Conservation (phyloP, 257 asterid species). For the Haberlea rhodopensis region DNA sequence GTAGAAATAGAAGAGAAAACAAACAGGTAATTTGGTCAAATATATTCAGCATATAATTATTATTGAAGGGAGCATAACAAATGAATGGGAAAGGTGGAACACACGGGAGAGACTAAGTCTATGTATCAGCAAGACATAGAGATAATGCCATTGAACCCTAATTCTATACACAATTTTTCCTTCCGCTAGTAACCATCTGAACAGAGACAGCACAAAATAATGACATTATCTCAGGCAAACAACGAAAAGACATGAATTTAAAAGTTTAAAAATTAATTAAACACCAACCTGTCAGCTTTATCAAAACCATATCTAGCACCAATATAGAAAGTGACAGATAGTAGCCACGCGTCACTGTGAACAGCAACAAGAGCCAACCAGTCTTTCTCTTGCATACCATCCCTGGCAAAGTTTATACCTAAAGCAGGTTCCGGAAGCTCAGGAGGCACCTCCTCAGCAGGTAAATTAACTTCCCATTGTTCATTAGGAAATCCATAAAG, state of each 20-base stretch:
- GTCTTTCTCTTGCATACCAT: constrained; percentile 78
- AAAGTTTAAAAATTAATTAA: not conserved
- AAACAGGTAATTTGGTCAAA: not conserved
- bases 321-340: constrained; percentile 67
- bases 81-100: not conserved
- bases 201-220: not conserved
- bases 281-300: constrained; percentile 62
- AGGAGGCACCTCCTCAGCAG: constrained; percentile 85
- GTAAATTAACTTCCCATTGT: constrained; percentile 75
- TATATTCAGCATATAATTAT: constrained; percentile 11
- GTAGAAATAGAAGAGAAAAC: constrained; percentile 2
- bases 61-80: not conserved
- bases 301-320: constrained; percentile 76
- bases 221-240: not conserved
- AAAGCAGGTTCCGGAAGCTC: constrained; percentile 86
- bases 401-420: constrained; percentile 82
- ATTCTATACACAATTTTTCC: not conserved
- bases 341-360: constrained; percentile 81
- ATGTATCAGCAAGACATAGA: constrained; percentile 12
- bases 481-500: constrained; percentile 71
- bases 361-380: constrained; percentile 84
- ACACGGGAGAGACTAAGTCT: not conserved
- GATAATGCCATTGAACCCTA: not conserved
- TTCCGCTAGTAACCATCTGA: not conserved
- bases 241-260: not conserved